These are phyloP conservation scores for Pestalotiopsis fici DNA, from an alignment of 2,329 filamentous ascomycete species.

Conservation along the genomic window DNA sequence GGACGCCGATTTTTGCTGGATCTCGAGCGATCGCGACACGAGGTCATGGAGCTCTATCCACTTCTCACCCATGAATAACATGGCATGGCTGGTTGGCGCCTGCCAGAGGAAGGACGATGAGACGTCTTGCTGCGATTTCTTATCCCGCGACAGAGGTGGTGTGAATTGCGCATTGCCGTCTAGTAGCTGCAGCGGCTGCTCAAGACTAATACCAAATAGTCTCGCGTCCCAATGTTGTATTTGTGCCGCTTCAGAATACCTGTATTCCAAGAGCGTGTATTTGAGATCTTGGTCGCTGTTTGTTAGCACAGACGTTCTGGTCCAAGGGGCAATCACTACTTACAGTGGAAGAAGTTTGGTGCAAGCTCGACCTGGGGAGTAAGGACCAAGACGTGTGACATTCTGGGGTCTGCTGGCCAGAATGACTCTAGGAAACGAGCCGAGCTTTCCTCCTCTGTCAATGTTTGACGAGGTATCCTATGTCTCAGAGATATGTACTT, in stretches of 20 bases:
- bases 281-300: constrained; percentile 60
- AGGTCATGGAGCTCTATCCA: constrained; percentile 88
- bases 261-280: constrained; percentile 75
- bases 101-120: constrained; percentile 78
- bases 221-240: constrained; percentile 48
- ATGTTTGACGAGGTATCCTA: constrained; percentile 62
- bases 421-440: constrained; percentile 83
- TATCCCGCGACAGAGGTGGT: constrained; percentile 35
- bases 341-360: constrained; percentile 79
- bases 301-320: not conserved
- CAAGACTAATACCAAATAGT: constrained; percentile 79
- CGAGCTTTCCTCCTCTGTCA: constrained; percentile 71
- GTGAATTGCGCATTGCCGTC: constrained; percentile 60
- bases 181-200: constrained; percentile 66
- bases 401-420: constrained; percentile 67
- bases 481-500: constrained; percentile 71
- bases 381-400: constrained; percentile 80
- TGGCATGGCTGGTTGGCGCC: constrained; percentile 78
- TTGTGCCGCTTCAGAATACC: constrained; percentile 59
- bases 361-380: constrained; percentile 81
- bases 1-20: constrained; percentile 34
- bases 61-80: constrained; percentile 79
- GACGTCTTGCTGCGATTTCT: constrained; percentile 25
- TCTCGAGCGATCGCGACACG: constrained; percentile 62
- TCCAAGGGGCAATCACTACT: constrained; percentile 20